These are phyloP conservation scores for Yamadazyma paraphyllophila DNA, from an alignment of 805 yeast genomes.

Conservation along the genomic window DNA sequence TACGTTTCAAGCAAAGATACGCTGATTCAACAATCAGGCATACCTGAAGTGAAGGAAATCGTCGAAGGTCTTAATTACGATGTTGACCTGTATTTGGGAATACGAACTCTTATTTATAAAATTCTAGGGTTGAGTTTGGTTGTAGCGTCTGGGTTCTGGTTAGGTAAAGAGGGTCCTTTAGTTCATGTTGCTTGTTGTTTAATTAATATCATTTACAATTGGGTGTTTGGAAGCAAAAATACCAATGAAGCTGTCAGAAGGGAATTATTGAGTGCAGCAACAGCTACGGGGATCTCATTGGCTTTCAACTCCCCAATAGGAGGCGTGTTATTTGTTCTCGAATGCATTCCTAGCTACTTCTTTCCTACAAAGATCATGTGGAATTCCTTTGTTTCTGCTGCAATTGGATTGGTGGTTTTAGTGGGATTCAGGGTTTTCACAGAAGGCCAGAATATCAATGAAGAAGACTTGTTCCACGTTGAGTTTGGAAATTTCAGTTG, in stretches of 20 bases:
- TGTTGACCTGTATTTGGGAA: conserved; percentile 47
- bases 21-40: conserved; percentile 52
- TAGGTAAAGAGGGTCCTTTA: conserved; percentile 85
- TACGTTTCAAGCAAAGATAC: conserved; percentile 27
- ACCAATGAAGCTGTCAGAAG: conserved; percentile 60
- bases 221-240: conserved; percentile 7
- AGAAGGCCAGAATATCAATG: conserved; percentile 38
- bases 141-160: conserved; percentile 75
- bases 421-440: conserved; percentile 39
- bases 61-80: conserved; percentile 61
- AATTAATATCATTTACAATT: conserved; percentile 33
- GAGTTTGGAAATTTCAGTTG: conserved; percentile 69
- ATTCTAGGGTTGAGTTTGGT: conserved; percentile 58
- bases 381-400: conserved; percentile 80
- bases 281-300: conserved; percentile 81
- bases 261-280: conserved; percentile 68
- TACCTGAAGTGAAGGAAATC: conserved; percentile 68
- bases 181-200: conserved; percentile 75
- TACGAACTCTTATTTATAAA: conserved; percentile 53
- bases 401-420: conserved; percentile 63
- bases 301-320: conserved; percentile 89
- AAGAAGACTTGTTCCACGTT: conserved; percentile 56
- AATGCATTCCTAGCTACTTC: conserved; percentile 63
- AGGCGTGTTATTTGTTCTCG: conserved; percentile 77
- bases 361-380: conserved; percentile 68